Base-by-base conservation (phyloP, 1,284 basidiomycete species). In the Cryptococcus sp. region DNA sequence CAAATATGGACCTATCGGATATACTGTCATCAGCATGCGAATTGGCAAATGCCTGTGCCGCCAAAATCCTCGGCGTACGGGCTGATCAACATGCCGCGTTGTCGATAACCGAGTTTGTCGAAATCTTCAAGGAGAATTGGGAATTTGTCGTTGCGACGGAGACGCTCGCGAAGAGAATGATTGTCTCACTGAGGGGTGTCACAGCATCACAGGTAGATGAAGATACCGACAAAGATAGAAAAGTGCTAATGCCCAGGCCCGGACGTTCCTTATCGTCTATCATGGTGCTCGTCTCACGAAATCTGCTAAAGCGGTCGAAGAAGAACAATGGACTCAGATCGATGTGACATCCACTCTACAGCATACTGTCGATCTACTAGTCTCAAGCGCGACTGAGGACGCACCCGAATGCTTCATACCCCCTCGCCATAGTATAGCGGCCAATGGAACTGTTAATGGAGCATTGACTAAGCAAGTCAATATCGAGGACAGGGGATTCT, bases 131-230 rank as follows among this genome's bases (percentile, higher is more conserved):
- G 55, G 82, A 84, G 59, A 86, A 86, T 11, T 97, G 92, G 91
- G 76, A 81, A 39, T 98, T 98, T 66, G 89, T 98, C 22, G 80
- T 94, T 9, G 80, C 80, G 53, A 91, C 87, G 60, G 94, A 98
- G 73, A 81, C 84, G 22, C 78, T 94, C 24, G 89, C 86, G 59
- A 81, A 85, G 47, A 80, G 87, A 56, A 96, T 98, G 89, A 90
- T 97, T 54, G 88, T 94, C 44, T 87, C 89, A 4, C 76, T 98
- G 23, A 79, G 93, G 48, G 90, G 91, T 4, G 86, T 84, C 1
- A 80, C 90, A 41, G 84, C 91, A 36, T 81, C 84, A 48, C 91
- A 92, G 79, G 87, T 86, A 11, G 28, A 4, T 34, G 32, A 9
- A 16, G 23, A 16, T 23, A 49, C 45, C 44, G 7, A 4, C 23